Percentiles rank a stretch among this genome's conserved stretches.
These are phyloP conservation scores for Saccharomycopsis fodiens DNA, from an alignment of 805 yeast species.

Conservation along the genomic window DNA sequence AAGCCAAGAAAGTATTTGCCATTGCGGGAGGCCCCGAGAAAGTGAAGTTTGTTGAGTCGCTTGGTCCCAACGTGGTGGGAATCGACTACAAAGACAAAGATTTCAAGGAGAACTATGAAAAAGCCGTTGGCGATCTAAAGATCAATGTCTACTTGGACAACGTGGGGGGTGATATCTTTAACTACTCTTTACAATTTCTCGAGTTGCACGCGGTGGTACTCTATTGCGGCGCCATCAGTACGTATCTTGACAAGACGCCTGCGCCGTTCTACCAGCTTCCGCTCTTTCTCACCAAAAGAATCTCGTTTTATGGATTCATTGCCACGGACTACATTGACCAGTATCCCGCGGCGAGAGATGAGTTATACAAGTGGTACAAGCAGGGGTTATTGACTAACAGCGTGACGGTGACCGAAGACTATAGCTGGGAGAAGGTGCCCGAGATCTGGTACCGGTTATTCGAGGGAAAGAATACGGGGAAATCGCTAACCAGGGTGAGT, in stretches of 20 bases:
- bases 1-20: constrained; percentile 51
- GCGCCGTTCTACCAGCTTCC: constrained; percentile 34
- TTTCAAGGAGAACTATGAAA: constrained; percentile 30
- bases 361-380: constrained; percentile 4
- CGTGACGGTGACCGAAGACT: constrained; percentile 36
- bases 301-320: constrained; percentile 47
- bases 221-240: constrained; percentile 60
- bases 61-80: constrained; percentile 45
- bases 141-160: constrained; percentile 52
- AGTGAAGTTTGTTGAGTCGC: constrained; percentile 42
- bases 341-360: constrained; percentile 31
- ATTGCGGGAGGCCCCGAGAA: constrained; percentile 58
- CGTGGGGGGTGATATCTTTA: constrained; percentile 53
- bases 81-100: constrained; percentile 45
- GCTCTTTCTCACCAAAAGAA: constrained; percentile 40
- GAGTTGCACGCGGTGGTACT: constrained; percentile 38
- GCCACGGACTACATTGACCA: constrained; percentile 36
- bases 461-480: constrained; percentile 40
- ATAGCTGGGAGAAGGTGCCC: constrained; percentile 38
- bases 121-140: constrained; percentile 39
- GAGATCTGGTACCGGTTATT: constrained; percentile 41
- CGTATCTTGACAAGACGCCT: constrained; percentile 40
- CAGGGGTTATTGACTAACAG: constrained; percentile 35
- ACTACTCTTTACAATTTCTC: constrained; percentile 31
- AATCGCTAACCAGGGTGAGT: constrained; percentile 43